Conservation (phyloP, 176 grass and related monocot species). For the Carex pumila region DNA sequence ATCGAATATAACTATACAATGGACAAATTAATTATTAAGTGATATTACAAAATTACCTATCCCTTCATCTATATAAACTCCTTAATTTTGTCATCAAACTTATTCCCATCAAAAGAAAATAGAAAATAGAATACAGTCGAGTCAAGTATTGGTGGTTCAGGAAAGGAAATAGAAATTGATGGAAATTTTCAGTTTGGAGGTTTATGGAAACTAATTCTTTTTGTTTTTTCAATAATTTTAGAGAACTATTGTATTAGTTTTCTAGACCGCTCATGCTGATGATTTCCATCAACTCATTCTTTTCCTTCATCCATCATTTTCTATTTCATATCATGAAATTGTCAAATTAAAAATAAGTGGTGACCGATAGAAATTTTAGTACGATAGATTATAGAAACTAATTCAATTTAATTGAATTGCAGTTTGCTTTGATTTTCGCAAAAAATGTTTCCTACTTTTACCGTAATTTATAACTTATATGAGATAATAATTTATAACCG, state of each 20-base stretch:
- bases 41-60: neutral
- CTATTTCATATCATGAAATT: no score
- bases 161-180: neutral
- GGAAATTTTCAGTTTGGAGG: neutral
- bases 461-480: no score
- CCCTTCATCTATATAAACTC: neutral
- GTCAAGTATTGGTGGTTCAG: neutral
- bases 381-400: neutral
- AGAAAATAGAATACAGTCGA: neutral
- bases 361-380: neutral
- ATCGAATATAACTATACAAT: neutral
- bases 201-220: neutral
- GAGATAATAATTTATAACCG: no score
- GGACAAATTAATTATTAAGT: neutral
- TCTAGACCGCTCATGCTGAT: no score
- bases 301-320: no score
- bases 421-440: neutral
- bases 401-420: neutral
- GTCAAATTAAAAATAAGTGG: neutral
- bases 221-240: no score
- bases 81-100: neutral
- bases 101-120: neutral
- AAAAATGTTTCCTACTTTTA: neutral
- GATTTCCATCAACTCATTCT: no score
- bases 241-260: no score